Base-by-base conservation (phyloP, 768 basidiomycete species). In the Brasilioporus rufonigricans region DNA sequence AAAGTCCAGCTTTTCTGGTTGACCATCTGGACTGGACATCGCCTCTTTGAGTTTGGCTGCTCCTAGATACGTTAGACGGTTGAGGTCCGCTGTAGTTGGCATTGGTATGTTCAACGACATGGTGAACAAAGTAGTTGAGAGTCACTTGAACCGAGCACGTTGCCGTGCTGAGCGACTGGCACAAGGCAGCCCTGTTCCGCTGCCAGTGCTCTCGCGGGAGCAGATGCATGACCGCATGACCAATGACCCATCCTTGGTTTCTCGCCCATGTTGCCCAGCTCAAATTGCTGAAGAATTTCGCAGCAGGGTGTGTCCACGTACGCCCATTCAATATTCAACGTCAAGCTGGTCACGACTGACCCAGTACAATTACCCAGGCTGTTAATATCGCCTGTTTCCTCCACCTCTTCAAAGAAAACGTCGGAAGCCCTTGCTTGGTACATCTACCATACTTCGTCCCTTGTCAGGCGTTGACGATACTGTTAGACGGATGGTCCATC, bases 401-500 rank as follows among this genome's bases (percentile, higher is more conserved):
- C 2, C 90, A 91, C 64, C 74, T 91, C 49, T 80, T 88, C 59
- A 71, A 76, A 13, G 79, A 84, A 60, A 80, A 87, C 67, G 69
- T 90, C 18, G 86, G 79, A 27, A 77, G 78, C 24, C 69, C 80
- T 53, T 80, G 83, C 39, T 58, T 74, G 44, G 87, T 88, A 61
- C 45, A 75, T 65, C 43, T 46, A 61, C 24, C 18, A 24, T 16
- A 38, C 43, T 39, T 14, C 48, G 4, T 16, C 13, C 31, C 55
- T 32, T 53, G 24, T 48, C 29, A 16, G 23, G 48, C 55, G 13
- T 26, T 58, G 31, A 43, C 21, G 6, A 48, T 26, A 16, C 27
- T 14, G 26, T 32, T 57, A 91, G 90, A 85, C 84, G 70, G 52
- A 70, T 45, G 90, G 90, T 8, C 84, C 85, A 9, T 92, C 91